phyloP scores from a whole-genome alignment of 2,329 filamentous ascomycete genomes.

The Botrytis paeoniae region DNA sequence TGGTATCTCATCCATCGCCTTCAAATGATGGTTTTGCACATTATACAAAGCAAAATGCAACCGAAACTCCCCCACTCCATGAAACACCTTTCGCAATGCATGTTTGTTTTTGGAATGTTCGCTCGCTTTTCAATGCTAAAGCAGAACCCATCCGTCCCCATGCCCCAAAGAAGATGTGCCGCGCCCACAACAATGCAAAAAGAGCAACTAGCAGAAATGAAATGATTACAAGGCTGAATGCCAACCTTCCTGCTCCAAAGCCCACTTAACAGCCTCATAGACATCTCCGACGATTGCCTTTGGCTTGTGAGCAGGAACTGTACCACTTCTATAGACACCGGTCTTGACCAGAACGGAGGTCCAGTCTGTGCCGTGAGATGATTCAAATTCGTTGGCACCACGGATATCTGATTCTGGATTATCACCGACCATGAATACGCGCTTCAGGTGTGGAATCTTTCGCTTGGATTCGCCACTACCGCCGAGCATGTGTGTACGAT shows the following conservation, averaged over 20 bases:
- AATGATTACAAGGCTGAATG: background rate
- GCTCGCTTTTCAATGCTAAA: background rate
- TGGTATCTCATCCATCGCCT: background rate
- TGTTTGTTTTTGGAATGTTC: background rate
- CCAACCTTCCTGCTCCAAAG: constrained; percentile 51
- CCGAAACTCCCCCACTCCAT: background rate
- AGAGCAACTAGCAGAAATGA: background rate
- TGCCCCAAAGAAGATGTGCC: background rate
- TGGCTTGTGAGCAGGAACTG: constrained; percentile 57
- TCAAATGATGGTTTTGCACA: background rate
- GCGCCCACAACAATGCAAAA: background rate
- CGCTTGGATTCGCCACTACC: constrained; percentile 25
- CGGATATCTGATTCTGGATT: constrained; percentile 87
- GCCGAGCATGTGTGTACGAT: constrained; percentile 44
- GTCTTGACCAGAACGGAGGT: constrained; percentile 73
- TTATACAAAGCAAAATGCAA: background rate
- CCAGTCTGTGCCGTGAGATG: constrained; percentile 69
- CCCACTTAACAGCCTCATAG: constrained; percentile 73
- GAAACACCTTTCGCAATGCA: constrained; percentile 2
- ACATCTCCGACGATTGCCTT: constrained; percentile 71
- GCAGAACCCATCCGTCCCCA: background rate
- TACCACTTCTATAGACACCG: constrained; percentile 66
- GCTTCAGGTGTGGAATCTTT: constrained; percentile 51
- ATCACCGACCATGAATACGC: constrained; percentile 93
- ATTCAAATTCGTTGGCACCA: constrained; percentile 75